Percentiles rank a stretch among this genome's conserved stretches.
These are phyloP conservation scores for Rhizopus sp. DNA, from an alignment of 371 early-diverging fungal species.

Conservation along the genomic window DNA sequence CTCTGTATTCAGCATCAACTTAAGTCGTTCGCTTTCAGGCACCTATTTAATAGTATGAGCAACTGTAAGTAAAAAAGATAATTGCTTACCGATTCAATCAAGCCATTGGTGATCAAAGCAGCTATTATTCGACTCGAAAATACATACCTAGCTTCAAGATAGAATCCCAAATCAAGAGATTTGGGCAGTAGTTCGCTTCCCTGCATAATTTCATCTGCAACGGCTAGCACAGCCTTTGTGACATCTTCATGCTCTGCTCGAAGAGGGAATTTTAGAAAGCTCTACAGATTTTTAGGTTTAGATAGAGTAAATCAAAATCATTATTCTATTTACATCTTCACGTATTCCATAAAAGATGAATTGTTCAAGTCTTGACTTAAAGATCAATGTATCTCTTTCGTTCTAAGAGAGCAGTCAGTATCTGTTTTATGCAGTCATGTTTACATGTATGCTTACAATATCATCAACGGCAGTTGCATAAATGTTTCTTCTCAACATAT, in stretches of 20 bases:
- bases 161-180: background rate
- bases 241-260: slow-evolving; percentile 12
- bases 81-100: slow-evolving; percentile 4
- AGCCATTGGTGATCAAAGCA: slow-evolving; percentile 9
- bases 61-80: background rate
- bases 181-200: slow-evolving; percentile 8
- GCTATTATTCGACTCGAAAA: slow-evolving; percentile 16
- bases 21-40: slow-evolving; percentile 1
- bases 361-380: slow-evolving; percentile 19
- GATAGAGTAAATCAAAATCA: background rate
- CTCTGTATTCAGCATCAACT: slow-evolving; percentile 2
- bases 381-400: slow-evolving; percentile 12
- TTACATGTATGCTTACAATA: slow-evolving; percentile 1
- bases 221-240: background rate
- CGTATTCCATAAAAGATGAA: slow-evolving; percentile 17
- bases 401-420: background rate
- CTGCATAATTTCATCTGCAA: slow-evolving; percentile 1
- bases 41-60: slow-evolving; percentile 1
- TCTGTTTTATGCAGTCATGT: background rate
- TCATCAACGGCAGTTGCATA: slow-evolving; percentile 10
- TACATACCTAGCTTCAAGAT: slow-evolving; percentile 11
- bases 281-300: background rate
- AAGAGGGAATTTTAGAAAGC: slow-evolving; percentile 15
- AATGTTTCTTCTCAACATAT: slow-evolving; percentile 8
- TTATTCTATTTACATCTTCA: slow-evolving; percentile 6